Evolutionary conservation across 805 yeast genomes (phyloP).

Genomic region (Saccharomycopsis sp.): DNA sequence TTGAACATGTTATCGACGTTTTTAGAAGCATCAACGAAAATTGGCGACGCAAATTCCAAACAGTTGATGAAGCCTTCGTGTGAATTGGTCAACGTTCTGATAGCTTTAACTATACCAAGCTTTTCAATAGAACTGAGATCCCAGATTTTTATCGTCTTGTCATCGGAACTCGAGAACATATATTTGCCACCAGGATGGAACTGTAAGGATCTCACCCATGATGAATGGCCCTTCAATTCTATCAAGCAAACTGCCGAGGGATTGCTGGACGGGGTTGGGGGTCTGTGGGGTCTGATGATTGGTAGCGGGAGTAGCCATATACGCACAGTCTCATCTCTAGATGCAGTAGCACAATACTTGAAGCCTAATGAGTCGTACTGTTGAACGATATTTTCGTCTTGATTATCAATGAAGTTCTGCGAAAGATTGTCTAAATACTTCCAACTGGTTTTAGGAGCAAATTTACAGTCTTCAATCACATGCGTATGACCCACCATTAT

Average conservation of each 20-base stretch:
- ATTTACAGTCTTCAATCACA: slow-evolving; percentile 68
- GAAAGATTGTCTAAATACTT: slow-evolving; percentile 41
- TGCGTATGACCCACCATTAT: slow-evolving; percentile 72
- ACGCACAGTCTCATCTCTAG: slow-evolving; percentile 68
- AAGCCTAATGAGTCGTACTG: slow-evolving; percentile 41
- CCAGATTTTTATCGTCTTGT: slow-evolving; percentile 72
- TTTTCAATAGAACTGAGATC: slow-evolving; percentile 44
- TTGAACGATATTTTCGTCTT: slow-evolving; percentile 23
- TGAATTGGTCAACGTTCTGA: slow-evolving; percentile 43
- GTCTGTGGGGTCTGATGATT: slow-evolving; percentile 43
- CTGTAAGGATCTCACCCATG: slow-evolving; percentile 72
- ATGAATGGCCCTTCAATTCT: slow-evolving; percentile 66
- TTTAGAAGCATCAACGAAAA: slow-evolving; percentile 22
- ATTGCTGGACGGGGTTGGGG: slow-evolving; percentile 51
- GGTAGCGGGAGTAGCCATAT: slow-evolving; percentile 79
- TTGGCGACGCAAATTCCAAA: slow-evolving; percentile 47
- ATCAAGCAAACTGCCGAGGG: slow-evolving; percentile 55
- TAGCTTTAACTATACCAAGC: slow-evolving; percentile 33
- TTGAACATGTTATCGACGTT: background rate
- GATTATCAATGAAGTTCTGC: slow-evolving; percentile 31
- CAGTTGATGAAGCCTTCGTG: slow-evolving; percentile 77
- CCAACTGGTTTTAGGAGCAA: slow-evolving; percentile 53
- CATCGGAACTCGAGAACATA: slow-evolving; percentile 72
- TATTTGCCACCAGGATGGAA: slow-evolving; percentile 74
- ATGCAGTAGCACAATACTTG: slow-evolving; percentile 71